Base-by-base conservation (phyloP, 768 basidiomycete species). In the Fomitopsis pulvina region DNA sequence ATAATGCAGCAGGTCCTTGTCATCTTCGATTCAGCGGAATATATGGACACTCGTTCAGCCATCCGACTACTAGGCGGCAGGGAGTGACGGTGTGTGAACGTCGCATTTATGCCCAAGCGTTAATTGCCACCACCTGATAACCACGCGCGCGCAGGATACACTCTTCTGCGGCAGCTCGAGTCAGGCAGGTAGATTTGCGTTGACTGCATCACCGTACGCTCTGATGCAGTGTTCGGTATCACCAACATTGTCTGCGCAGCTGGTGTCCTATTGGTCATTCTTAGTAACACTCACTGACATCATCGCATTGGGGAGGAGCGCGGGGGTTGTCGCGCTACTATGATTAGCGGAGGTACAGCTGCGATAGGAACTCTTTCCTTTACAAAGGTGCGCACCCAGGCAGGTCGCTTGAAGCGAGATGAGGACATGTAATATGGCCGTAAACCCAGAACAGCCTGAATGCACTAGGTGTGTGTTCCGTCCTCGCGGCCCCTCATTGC, bases 181-280 rank as follows among this genome's bases (percentile, higher is more conserved):
- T 2, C 76, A 78, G 53, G 74, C 74, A 1, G 74, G 78, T n/a
- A 68, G 78, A n/a, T 68, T 69, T 11, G 67, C 67, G 2, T 61
- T 63, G n/a, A 67, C 70, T n/a, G 69, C 75, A 2, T 68, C 73
- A 2, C n/a, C n/a, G n/a, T 77, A 79, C 62, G 65, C 78, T 28
- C 75, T 75, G 0, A 75, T 1, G 78, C 75, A 3, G 65, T 78
- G 11, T 72, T 73, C 1, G 78, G 76, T 26, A 63, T 79, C 34
- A 54, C 75, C 29, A 72, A 71, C 51, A 52, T 77, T 18, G 62
- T 62, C 14, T 61, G 65, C 38, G 73, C 71, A 5, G 64, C 74
- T 42, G 59, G 64, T 2, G 61, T 68, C 10, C 72, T 71, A 51
- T 47, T 69, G n/a, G n/a, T n/a, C n/a, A n/a, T n/a, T 2, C 16